phyloP scores from a whole-genome alignment of 176 grass and related monocot species.

The Dendrocalamus sinicus region DNA sequence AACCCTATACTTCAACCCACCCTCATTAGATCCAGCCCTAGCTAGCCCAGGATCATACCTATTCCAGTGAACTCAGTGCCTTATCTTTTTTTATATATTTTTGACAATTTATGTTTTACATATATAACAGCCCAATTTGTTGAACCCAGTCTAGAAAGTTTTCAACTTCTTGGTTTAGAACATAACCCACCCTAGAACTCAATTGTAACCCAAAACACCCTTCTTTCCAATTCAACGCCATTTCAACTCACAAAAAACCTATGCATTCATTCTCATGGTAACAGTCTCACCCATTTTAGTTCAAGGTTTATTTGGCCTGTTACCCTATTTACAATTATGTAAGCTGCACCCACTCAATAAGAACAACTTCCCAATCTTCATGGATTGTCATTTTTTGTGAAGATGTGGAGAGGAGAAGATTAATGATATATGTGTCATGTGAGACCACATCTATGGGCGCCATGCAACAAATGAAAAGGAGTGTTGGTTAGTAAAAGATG shows the following conservation, averaged over 20 bases:
- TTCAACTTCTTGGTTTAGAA: constrained; percentile 35
- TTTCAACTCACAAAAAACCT: constrained; percentile 7
- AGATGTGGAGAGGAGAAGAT: background rate
- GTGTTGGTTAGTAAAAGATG: constrained; percentile 10
- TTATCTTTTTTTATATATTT: background rate
- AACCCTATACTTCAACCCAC: constrained; percentile 32
- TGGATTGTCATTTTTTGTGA: background rate
- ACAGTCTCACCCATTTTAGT: constrained; percentile 11
- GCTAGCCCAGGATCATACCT: background rate
- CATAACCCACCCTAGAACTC: constrained; percentile 2
- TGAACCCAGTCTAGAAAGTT: constrained; percentile 8
- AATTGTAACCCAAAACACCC: constrained; percentile 20
- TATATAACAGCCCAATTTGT: constrained; percentile 26
- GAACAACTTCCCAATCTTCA: background rate
- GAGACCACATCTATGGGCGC: background rate
- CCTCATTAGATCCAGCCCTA: constrained; percentile 26
- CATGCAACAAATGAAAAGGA: background rate
- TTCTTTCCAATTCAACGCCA: background rate
- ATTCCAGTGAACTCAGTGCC: constrained; percentile 22
- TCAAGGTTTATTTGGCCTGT: background rate
- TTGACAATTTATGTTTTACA: background rate
- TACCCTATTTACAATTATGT: constrained; percentile 5
- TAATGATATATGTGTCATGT: constrained; percentile 3
- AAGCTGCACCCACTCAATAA: constrained; percentile 6
- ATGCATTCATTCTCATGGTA: background rate